Base-by-base conservation (phyloP, 73 alveolate genomes). In the Stentor roeselii region DNA sequence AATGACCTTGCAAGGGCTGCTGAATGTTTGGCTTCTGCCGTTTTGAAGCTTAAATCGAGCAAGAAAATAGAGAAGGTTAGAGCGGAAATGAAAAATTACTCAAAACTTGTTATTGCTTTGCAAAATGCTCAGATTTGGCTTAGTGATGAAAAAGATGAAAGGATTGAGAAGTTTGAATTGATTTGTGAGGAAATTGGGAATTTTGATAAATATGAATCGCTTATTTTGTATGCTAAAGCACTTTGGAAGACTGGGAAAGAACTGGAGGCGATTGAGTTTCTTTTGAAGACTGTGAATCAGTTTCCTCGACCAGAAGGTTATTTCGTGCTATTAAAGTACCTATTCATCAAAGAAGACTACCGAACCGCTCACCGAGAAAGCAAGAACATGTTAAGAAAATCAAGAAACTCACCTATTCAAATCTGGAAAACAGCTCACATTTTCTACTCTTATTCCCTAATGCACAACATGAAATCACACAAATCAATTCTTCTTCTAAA, bases 361-460 rank as follows among this genome's bases (percentile, higher is more conserved):
- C n/a, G 37, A 36, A 67, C 41, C 21, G n/a, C 37, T 21, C 11
- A 30, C 1, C 80, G 37, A 27, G 41, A 21, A 1, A 27, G 50
- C 2, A 67, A 67, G 34, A 32, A 67, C 80, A 67, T 67, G 80
- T 11, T 67, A 14, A 67, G 34, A 67, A 67, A 67, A 67, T n/a
- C 41, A 15, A 67, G 34, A 67, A 67, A 67, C 37, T 32, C n/a
- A 27, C 80, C n/a, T 27, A 67, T 67, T 2, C 80, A 67, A 32
- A 40, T 21, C 1, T 67, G 80, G 42, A 67, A 27, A 27, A 34
- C 21, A 30, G 80, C 80, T 30, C 80, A 67, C 34, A 67, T 67
- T 2, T n/a, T 34, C 1, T 67, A 67, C 34, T n/a, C 80, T 21
- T 21, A 30, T 27, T 21, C 37, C 42, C 41, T 67, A 21, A 32